These are phyloP conservation scores for Plasmopara viticola DNA, from an alignment of 352 stramenopile species.

Conservation along the genomic window DNA sequence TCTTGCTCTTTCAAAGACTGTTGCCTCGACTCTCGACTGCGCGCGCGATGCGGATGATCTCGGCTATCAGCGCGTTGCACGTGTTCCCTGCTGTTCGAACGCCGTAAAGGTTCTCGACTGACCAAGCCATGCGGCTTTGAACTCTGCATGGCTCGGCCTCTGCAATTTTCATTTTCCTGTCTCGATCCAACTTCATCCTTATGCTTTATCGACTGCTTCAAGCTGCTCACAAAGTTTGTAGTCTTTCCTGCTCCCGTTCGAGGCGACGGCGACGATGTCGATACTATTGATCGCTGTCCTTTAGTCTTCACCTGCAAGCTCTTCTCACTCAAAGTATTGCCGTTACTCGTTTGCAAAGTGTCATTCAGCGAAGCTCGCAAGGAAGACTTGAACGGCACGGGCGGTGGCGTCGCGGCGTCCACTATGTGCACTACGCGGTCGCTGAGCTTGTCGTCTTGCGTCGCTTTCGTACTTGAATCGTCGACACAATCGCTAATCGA, in stretches of 20 bases:
- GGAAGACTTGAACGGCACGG: conserved; percentile 41
- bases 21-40: conserved; percentile 16
- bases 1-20: conserved; percentile 8
- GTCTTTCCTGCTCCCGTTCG: conserved; percentile 16
- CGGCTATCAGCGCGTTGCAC: conserved; percentile 10
- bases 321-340: conserved; percentile 12
- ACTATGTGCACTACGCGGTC: conserved; percentile 23
- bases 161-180: conserved; percentile 10
- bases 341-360: conserved; percentile 19
- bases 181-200: conserved; percentile 14
- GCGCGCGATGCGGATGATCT: conserved; percentile 11
- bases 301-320: conserved; percentile 25
- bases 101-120: conserved; percentile 7
- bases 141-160: conserved; percentile 7
- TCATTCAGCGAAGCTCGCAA: conserved; percentile 48
- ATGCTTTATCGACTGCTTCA: conserved; percentile 25
- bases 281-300: conserved; percentile 26
- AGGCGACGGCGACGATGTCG: conserved; percentile 28
- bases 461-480: conserved; percentile 1
- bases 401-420: conserved; percentile 6
- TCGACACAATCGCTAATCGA: conserved; percentile 3
- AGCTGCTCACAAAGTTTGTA: conserved; percentile 36
- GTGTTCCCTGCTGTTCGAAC: conserved; percentile 5
- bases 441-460: background rate
- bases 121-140: conserved; percentile 18